A percentile compares a stretch with the other conserved stretches of the same genome.
phyloP scores from a whole-genome alignment of 2,329 filamentous ascomycete genomes.

The Colletotrichum phormii region DNA sequence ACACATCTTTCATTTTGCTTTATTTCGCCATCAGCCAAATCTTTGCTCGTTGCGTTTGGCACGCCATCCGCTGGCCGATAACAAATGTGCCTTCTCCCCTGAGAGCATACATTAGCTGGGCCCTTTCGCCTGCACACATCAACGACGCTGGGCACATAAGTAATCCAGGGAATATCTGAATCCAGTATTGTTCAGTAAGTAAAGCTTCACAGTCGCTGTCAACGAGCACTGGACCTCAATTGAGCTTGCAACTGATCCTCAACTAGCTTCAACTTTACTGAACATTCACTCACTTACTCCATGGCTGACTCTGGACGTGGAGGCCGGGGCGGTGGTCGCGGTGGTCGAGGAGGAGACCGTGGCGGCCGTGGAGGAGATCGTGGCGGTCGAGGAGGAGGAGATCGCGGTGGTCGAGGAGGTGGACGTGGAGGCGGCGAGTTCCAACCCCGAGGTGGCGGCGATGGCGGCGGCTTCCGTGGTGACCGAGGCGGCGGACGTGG shows the following conservation, averaged over 20 bases:
- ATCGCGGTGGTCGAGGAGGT: conserved; percentile 13
- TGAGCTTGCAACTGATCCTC: neutral
- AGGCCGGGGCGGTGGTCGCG: conserved; percentile 35
- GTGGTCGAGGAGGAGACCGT: conserved; percentile 33
- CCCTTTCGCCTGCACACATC: neutral
- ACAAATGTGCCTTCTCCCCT: neutral
- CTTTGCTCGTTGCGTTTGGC: neutral
- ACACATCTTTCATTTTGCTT: neutral
- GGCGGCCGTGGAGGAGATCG: conserved; percentile 24
- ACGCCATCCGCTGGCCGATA: neutral
- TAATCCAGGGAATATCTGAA: neutral
- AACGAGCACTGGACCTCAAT: neutral
- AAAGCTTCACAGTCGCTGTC: neutral
- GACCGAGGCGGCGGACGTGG: conserved; percentile 32
- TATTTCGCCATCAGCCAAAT: neutral
- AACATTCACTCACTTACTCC: neutral
- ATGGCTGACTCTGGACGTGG: conserved; percentile 32
- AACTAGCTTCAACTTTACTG: neutral
- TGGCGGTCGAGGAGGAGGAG: conserved; percentile 14
- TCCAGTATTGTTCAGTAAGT: neutral
- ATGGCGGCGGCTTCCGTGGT: conserved; percentile 36
- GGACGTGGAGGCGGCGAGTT: conserved; percentile 15
- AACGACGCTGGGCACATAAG: neutral
- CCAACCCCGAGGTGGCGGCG: conserved; percentile 34
- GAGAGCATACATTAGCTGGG: neutral